Conservation (phyloP, 23 red algal genomes). For the Gracilaria domingensis region DNA sequence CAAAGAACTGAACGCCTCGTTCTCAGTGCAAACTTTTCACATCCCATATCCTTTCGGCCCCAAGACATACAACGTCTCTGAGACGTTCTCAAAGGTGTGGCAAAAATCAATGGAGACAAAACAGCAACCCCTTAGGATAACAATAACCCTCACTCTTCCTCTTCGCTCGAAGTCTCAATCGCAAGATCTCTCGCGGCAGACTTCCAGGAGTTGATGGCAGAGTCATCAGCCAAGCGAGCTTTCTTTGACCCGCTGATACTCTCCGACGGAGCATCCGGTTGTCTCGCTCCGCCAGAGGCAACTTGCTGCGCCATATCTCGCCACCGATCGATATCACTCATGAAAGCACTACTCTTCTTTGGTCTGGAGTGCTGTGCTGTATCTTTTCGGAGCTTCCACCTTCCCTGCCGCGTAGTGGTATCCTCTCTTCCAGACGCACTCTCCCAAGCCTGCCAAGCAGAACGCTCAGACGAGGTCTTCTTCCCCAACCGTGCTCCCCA, state of each 20-base stretch:
- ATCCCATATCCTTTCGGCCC: too few species aligned
- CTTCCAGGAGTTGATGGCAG: conserved; percentile 11
- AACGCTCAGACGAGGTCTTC: conserved; percentile 57
- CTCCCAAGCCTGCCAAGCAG: conserved; percentile 63
- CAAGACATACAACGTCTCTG: too few species aligned
- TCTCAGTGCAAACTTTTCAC: too few species aligned
- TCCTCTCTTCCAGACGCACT: not conserved
- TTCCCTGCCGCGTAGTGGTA: not conserved
- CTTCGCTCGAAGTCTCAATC: not conserved
- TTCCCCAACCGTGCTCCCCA: conserved; percentile 41
- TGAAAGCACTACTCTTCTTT: not conserved
- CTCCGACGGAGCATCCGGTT: too few species aligned
- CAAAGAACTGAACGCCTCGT: not conserved
- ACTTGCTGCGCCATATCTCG: conserved; percentile 8
- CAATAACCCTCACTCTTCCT: not conserved
- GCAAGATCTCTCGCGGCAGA: conserved; percentile 25
- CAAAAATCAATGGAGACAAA: not conserved
- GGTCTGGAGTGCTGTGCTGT: not conserved
- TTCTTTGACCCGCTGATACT: not conserved
- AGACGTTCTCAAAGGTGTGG: not conserved
- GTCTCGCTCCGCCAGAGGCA: not conserved
- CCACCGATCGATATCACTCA: conserved; percentile 34
- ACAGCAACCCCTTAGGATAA: not conserved
- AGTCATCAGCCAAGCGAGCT: conserved; percentile 8
- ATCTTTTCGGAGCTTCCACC: conserved; percentile 31